Evolutionary conservation across 2,329 filamentous ascomycete species (phyloP).

Genomic region (Penicillium sp.): DNA sequence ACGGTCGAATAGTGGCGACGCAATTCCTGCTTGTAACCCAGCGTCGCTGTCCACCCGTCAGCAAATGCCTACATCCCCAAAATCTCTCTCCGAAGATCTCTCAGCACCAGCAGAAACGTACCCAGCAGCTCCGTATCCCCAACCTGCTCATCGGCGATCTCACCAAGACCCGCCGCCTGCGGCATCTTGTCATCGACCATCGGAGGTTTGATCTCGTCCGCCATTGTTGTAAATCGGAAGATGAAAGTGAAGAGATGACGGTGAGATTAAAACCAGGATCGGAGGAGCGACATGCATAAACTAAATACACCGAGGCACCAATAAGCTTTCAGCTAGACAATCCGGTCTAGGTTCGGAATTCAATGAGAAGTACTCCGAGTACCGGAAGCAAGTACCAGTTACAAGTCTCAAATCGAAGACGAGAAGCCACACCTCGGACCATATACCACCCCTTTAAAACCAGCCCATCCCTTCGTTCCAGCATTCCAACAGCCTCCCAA

Average conservation of each 20-base stretch:
- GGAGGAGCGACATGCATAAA: not conserved
- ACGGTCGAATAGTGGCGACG: conserved; percentile 60
- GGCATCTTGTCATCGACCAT: not conserved
- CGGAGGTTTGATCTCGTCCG: not conserved
- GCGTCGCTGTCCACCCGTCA: conserved; percentile 22
- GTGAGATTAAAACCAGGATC: not conserved
- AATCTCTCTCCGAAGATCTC: not conserved
- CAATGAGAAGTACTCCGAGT: not conserved
- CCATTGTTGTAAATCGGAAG: not conserved
- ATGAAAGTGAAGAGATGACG: not conserved
- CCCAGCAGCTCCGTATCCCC: conserved; percentile 29
- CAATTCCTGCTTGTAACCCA: conserved; percentile 60
- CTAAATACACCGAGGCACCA: not conserved
- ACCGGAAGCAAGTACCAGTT: not conserved
- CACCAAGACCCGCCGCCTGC: not conserved
- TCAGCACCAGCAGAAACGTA: conserved; percentile 4
- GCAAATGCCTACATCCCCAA: not conserved
- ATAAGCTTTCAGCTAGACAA: not conserved
- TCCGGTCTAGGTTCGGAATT: not conserved
- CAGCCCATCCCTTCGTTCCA: not conserved
- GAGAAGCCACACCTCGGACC: not conserved
- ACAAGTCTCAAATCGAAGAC: not conserved
- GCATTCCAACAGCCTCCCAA: not conserved
- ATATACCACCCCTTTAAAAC: not conserved
- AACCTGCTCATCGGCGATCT: conserved; percentile 12